Base-by-base conservation (phyloP, 2,329 filamentous ascomycete genomes). In the Alternaria gansuensis region DNA sequence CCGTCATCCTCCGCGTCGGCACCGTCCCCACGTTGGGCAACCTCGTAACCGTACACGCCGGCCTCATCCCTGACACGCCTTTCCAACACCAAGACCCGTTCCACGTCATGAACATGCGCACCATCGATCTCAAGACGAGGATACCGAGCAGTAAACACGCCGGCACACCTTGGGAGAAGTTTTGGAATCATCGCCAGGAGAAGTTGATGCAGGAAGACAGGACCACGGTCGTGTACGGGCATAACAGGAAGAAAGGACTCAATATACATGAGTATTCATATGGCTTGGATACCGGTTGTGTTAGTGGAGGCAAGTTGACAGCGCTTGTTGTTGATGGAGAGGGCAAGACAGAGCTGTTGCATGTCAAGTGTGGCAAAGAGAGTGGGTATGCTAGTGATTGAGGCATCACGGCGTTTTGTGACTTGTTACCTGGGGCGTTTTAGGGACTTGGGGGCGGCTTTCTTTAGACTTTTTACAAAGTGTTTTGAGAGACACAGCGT, bases 61-160 rank as follows among this genome's bases (percentile, higher is more conserved):
- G 95, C 0, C 83, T 98, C 2, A 88, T 95, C 0, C 92, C 94
- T 0, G 90, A 88, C 5, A 80, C 96, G 0, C 77, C 85, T 0
- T 82, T 96, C 13, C 82, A 88, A 44, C 81, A 84, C 51, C 94
- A 90, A 68, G 86, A 97, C 75, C 90, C 93, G 0, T 88, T 87
- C 76, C 88, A 90, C 51, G 90, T 91, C 39, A 97, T 97, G 93
- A 95, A 92, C 73, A 96, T 99, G 91, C 88, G 93, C 56, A 91
- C 88, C 6, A 85, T 97, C 53, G 83, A 90, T 66, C 83, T 88
- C 17, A 79, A 82, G 10, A 88, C 86, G 10, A 83, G 87, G 59
- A 78, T 86, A 11, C 88, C 87, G 4, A 62, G 60, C 23, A 86
- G 81, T 52, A 80, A 80, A 63, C 81, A 69, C 62, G 77, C 74